Evolutionary conservation across 2,329 filamentous ascomycete species (phyloP).

Genomic region (Diaporthe longicolla): DNA sequence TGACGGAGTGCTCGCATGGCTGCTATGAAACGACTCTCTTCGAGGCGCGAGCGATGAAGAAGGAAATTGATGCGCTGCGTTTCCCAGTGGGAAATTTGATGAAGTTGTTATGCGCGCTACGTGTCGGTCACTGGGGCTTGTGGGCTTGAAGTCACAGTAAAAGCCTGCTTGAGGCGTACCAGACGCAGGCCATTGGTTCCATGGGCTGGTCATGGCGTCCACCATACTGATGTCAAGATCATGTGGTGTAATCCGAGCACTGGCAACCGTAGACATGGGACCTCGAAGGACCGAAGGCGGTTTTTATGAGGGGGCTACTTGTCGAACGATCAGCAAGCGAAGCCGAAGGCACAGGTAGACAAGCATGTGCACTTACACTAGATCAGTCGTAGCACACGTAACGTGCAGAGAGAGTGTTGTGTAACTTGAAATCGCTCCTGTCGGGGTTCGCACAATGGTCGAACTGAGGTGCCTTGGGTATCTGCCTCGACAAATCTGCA

Average conservation of each 20-base stretch:
- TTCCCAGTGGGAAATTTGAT: constrained; percentile 7
- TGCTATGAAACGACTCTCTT: constrained; percentile 39
- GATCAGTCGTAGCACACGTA: constrained; percentile 20
- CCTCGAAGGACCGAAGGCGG: constrained; percentile 39
- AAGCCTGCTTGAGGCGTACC: constrained; percentile 46
- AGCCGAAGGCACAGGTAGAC: constrained; percentile 14
- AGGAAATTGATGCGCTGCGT: constrained; percentile 21
- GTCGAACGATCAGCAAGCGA: constrained; percentile 29
- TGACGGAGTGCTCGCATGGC: constrained; percentile 45
- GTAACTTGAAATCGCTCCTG: constrained; percentile 27
- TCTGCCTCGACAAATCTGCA: constrained; percentile 15
- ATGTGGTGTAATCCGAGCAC: constrained; percentile 46
- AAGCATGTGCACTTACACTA: constrained; percentile 14
- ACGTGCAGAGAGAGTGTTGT: constrained; percentile 22
- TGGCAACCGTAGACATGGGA: constrained; percentile 53
- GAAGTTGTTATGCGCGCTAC: constrained; percentile 19
- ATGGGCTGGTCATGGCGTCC: constrained; percentile 55
- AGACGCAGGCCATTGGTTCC: constrained; percentile 50
- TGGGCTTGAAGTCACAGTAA: constrained; percentile 32
- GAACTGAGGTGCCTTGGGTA: background rate
- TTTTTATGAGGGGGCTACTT: constrained; percentile 25
- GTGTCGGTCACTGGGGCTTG: constrained; percentile 1
- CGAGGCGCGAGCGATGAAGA: constrained; percentile 8
- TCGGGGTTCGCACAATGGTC: constrained; percentile 12
- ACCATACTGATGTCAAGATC: constrained; percentile 51